Conservation (phyloP, 208 protist genomes). For the Trichomonas tenax region DNA sequence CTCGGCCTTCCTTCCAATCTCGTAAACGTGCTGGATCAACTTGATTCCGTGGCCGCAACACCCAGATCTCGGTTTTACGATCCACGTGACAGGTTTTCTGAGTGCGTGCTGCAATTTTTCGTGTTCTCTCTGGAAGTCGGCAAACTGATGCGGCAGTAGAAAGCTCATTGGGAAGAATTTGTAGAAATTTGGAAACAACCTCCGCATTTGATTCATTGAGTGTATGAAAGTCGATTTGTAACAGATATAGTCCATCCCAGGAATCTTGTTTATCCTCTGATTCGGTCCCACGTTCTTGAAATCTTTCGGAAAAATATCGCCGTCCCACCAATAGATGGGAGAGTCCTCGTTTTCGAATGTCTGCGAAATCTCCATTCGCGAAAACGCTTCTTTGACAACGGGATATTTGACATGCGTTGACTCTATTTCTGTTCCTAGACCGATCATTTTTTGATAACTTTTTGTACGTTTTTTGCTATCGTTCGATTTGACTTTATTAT, state of each 20-base stretch:
- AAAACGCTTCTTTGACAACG: background rate
- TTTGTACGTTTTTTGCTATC: too few relatives aligned
- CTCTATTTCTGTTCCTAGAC: background rate
- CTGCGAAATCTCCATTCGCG: background rate
- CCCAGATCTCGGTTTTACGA: background rate
- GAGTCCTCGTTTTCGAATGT: background rate
- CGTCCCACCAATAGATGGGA: background rate
- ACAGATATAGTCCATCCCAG: conserved; percentile 7
- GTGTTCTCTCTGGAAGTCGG: background rate
- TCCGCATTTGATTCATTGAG: background rate
- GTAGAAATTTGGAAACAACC: background rate
- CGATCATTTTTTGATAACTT: too few relatives aligned
- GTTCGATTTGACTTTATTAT: too few relatives aligned
- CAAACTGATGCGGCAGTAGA: background rate
- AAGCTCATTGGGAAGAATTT: background rate
- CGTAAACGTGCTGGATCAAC: background rate
- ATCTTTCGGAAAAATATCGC: background rate
- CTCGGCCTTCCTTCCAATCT: background rate
- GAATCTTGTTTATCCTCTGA: background rate
- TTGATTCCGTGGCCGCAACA: background rate
- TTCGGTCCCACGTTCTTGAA: background rate
- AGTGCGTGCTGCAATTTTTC: background rate
- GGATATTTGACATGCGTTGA: background rate
- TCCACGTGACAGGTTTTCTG: background rate
- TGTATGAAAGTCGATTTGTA: background rate